Evolutionary conservation across 2,329 filamentous ascomycete species (phyloP).

Genomic region (Colletotrichum sp.): DNA sequence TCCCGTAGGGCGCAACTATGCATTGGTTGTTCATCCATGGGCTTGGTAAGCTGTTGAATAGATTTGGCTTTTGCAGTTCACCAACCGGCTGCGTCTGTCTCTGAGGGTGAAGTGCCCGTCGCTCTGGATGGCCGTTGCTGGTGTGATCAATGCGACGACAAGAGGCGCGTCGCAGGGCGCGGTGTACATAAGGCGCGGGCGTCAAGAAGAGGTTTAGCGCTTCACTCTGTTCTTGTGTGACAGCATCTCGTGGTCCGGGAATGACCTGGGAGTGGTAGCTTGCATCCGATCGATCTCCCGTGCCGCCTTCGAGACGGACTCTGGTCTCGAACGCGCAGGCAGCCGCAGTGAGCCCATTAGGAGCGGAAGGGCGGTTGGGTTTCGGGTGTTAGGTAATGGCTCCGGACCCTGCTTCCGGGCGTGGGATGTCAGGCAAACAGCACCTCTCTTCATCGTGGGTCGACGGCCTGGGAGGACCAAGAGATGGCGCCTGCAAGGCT

Average conservation of each 20-base stretch:
- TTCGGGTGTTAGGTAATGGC: slow-evolving; percentile 3
- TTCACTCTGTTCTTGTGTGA: not conserved
- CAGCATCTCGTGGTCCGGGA: not conserved
- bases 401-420: slow-evolving; percentile 3
- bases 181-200: not conserved
- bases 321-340: not conserved
- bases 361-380: not conserved
- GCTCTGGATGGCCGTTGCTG: not conserved
- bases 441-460: not conserved
- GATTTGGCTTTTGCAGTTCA: not conserved
- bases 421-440: not conserved
- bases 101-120: not conserved
- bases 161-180: slow-evolving; percentile 14
- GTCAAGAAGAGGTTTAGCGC: not conserved
- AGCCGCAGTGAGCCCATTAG: not conserved
- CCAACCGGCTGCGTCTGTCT: not conserved
- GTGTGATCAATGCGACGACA: not conserved
- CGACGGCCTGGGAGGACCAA: not conserved
- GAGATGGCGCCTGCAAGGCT: not conserved
- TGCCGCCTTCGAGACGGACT: not conserved
- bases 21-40: not conserved
- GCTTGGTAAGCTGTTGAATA: not conserved
- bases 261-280: not conserved
- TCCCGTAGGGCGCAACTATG: not conserved
- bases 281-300: not conserved